Base-by-base conservation (phyloP, 176 grass and related monocot species). In the Hordeum marinum region DNA sequence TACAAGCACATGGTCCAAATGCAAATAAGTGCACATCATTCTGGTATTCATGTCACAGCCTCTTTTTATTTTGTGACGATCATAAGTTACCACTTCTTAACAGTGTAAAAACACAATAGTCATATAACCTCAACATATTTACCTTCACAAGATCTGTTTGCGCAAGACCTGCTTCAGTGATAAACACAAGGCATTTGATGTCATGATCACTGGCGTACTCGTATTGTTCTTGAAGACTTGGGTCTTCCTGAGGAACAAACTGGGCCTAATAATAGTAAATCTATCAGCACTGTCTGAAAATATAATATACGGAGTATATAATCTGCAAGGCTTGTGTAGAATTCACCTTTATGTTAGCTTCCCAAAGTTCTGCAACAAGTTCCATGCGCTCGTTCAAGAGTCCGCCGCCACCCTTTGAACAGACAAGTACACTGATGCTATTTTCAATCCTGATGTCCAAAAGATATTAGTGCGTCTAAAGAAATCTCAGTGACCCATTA, bases 141-240 rank as follows among this genome's bases (percentile, higher is more conserved):
- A 97, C 95, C 95, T 94, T 94, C 32, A 97, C 88, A 54, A 93
- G 69, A 75, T 92, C 90, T 77, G 86, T 92, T 81, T 98, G 87
- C 70, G 93, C 85, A 59, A 95, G 76, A 79, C 91, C 89, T 75
- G 92, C 90, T 94, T 98, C 96, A 79, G 89, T 98, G 83, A 98
- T 95, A 82, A 95, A 92, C 18, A 93, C 68, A 77, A 98, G 91
- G 45, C 93, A 95, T 78, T 94, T 95, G 64, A 98, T 95, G 64
- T 95, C 93, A 90, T 92, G 83, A 34, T 98, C 93, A 75, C 75
- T 98, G 59, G 96, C 96, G 90, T 98, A 98, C 78, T 98, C 96
- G 72, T 95, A 98, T 62, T 98, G 96, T 81, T 98, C 96, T 89
- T 98, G 94, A 67, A 94, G 84, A 79, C 96, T 98, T 87, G 96